Conservation (phyloP, 177 flowering plant genomes). For the Vitis hybrid region DNA sequence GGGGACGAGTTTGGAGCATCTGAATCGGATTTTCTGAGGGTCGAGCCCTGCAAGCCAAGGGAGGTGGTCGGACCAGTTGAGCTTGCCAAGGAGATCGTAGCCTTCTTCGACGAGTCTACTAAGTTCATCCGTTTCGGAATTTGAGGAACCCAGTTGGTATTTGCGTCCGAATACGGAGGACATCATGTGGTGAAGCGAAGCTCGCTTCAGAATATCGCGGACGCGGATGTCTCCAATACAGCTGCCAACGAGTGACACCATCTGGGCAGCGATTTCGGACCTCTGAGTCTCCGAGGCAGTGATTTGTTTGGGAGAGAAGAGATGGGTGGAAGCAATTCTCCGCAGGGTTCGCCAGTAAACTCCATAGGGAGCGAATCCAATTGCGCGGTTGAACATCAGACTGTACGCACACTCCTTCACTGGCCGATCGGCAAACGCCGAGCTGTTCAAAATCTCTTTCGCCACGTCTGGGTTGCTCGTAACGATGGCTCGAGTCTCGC, state of each 20-base stretch:
- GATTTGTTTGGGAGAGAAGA: slow-evolving; percentile 48
- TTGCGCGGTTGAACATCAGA: slow-evolving; percentile 53
- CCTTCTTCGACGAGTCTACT: slow-evolving; percentile 44
- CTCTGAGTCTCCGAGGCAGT: slow-evolving; percentile 23
- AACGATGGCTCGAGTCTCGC: slow-evolving; percentile 36
- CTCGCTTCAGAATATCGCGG: slow-evolving; percentile 33
- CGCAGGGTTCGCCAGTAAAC: slow-evolving; percentile 50
- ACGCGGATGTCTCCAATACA: slow-evolving; percentile 7
- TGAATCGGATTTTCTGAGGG: slow-evolving; percentile 34
- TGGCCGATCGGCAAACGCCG: slow-evolving; percentile 47
- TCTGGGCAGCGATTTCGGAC: slow-evolving; percentile 25
- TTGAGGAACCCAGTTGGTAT: slow-evolving; percentile 18
- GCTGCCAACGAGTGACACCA: slow-evolving; percentile 19
- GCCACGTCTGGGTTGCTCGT: slow-evolving; percentile 47
- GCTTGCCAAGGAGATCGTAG: slow-evolving; percentile 46
- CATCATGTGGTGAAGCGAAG: slow-evolving; percentile 53
- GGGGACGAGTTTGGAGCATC: slow-evolving; percentile 41
- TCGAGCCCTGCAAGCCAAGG: slow-evolving; percentile 44
- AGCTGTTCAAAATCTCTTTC: slow-evolving; percentile 40
- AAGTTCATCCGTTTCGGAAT: slow-evolving; percentile 29
- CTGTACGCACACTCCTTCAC: slow-evolving; percentile 44
- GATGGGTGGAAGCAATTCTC: slow-evolving; percentile 41
- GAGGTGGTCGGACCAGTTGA: slow-evolving; percentile 61
- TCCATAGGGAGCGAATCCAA: slow-evolving; percentile 55
- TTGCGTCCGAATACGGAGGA: slow-evolving; percentile 37